Evolutionary conservation across 495 filamentous ascomycete species (phyloP).

Genomic region (Hyaloscypha finlandica): DNA sequence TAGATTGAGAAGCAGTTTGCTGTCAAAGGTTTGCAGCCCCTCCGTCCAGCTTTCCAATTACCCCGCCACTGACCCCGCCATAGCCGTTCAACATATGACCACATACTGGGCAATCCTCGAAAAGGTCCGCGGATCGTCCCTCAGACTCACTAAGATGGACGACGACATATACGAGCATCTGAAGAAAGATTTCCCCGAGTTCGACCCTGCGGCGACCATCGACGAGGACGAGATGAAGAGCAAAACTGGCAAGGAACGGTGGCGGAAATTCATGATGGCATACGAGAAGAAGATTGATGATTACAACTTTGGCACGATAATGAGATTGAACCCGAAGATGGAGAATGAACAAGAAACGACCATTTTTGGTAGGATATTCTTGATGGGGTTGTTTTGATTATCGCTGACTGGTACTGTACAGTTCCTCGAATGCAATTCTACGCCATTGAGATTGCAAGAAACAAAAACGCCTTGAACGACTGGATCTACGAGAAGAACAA

Average conservation of each 20-base stretch:
- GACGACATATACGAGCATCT: constrained; percentile 93
- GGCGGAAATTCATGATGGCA: constrained; percentile 90
- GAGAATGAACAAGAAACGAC: constrained; percentile 90
- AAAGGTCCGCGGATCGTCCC: constrained; percentile 77
- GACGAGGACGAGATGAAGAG: constrained; percentile 97
- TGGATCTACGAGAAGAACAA: constrained; percentile 88
- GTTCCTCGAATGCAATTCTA: constrained; percentile 97
- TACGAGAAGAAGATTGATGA: constrained; percentile 94
- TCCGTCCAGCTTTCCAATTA: constrained; percentile 1
- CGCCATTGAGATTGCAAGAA: constrained; percentile 92
- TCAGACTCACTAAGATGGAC: constrained; percentile 91
- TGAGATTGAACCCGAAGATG: constrained; percentile 71
- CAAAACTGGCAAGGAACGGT: constrained; percentile 91
- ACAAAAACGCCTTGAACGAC: constrained; percentile 86
- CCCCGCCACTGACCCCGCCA: constrained; percentile 24
- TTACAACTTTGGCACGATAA: constrained; percentile 96
- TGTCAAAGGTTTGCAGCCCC: constrained; percentile 70
- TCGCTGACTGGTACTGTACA: constrained; percentile 34
- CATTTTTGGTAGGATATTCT: constrained; percentile 70
- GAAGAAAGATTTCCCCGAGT: constrained; percentile 84
- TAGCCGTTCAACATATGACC: constrained; percentile 89
- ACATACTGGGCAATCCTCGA: constrained; percentile 98
- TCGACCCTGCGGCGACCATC: constrained; percentile 76
- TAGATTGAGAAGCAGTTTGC: constrained; percentile 99
- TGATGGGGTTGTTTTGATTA: neutral